Base-by-base conservation (phyloP, 176 grass and related monocot genomes). In the Metroxylon sagu region DNA sequence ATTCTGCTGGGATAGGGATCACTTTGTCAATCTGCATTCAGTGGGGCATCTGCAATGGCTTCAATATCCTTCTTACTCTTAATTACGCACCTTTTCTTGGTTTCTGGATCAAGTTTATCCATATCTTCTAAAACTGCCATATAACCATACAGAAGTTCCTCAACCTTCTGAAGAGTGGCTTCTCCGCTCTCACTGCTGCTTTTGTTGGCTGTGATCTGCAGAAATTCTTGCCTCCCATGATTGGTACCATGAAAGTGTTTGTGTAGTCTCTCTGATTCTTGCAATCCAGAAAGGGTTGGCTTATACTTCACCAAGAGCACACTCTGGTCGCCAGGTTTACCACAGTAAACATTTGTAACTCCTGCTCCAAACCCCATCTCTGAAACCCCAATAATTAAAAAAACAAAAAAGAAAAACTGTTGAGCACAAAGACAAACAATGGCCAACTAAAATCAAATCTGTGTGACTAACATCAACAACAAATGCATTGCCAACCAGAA, bases 231-330 rank as follows among this genome's bases (percentile, higher is more conserved):
- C 73, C 82, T 91, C 15, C 92, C 83, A 2, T 77, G 83, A 19
- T 88, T 81, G 28, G 55, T 70, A 61, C 18, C 25, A n/a, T 23
- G 65, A 53, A 91, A 90, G 68, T 82, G 53, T 4, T 75, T 60
- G 2, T 96, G 75, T 0, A 83, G 60, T 64, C 64, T 67, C 60
- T 85, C 72, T 19, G 92, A 87, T 68, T 85, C 83, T 71, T 96
- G 83, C 64, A 90, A 83, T 67, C 92, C 92, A 71, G 92, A 84
- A 63, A 87, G 76, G 23, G 72, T 82, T 62, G 87, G 58, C 53
- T 26, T 56, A 53, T 90, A 88, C 81, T 87, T 85, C 14, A 85
- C 78, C 15, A 80, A 6, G 57, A 96, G 79, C 14, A 96, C 62
- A 3, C 77, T 88, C 51, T 66, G 66, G 58, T 82, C 75, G 19